These are phyloP conservation scores for Vigna reflexopilosa DNA, from an alignment of 306 rosid genomes.

Conservation along the genomic window DNA sequence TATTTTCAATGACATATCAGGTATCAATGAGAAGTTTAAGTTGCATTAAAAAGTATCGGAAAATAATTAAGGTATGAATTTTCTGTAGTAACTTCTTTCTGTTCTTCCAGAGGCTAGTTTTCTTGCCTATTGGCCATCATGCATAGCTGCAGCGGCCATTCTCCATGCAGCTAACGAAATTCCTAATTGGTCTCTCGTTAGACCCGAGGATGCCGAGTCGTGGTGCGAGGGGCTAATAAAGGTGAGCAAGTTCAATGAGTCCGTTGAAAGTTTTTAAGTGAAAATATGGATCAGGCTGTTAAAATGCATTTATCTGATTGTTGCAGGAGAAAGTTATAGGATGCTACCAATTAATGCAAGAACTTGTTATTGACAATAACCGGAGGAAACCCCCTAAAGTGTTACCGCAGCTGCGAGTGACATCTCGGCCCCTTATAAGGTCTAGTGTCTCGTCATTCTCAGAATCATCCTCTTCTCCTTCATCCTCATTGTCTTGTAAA, in stretches of 20 bases:
- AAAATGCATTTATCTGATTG: conserved; percentile 31
- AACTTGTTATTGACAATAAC: conserved; percentile 57
- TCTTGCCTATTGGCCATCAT: conserved; percentile 95
- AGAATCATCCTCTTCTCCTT: conserved; percentile 57
- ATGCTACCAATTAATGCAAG: conserved; percentile 88
- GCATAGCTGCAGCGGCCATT: conserved; percentile 93
- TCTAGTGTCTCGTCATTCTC: conserved; percentile 57
- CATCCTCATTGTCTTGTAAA: conserved; percentile 66
- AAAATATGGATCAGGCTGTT: conserved; percentile 3
- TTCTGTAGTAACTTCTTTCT: conserved; percentile 7
- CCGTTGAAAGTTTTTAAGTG: background rate
- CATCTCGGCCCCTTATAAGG: conserved; percentile 58
- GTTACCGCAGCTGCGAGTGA: conserved; percentile 75
- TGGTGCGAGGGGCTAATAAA: conserved; percentile 96
- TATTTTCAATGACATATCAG: no score
- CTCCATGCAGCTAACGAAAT: conserved; percentile 85
- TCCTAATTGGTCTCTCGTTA: conserved; percentile 72
- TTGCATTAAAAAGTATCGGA: background rate
- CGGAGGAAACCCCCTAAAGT: conserved; percentile 57
- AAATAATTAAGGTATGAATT: background rate
- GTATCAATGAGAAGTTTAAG: background rate
- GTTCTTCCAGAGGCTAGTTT: conserved; percentile 73
- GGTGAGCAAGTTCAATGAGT: conserved; percentile 53
- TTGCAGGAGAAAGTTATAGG: conserved; percentile 82
- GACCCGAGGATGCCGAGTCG: conserved; percentile 85